Conservation (phyloP, 345 rosid species). For the Brassica nigra region DNA sequence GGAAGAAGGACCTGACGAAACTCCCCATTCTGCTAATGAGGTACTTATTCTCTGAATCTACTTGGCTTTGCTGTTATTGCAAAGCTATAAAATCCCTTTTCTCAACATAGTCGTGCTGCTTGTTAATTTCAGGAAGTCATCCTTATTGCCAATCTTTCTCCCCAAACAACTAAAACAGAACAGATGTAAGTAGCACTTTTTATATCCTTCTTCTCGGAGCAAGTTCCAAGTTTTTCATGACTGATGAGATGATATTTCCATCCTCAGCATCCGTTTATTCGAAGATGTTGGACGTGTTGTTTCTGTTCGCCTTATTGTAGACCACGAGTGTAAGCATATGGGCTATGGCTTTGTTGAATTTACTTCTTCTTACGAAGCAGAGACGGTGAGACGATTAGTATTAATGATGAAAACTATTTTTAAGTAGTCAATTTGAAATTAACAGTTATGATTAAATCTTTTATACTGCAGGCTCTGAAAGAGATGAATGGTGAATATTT, state of each 20-base stretch:
- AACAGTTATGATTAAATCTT: neutral
- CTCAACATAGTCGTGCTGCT: neutral
- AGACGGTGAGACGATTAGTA: neutral
- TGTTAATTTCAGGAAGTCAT: neutral
- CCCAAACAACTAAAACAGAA: neutral
- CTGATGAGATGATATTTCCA: neutral
- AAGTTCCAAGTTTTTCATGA: neutral
- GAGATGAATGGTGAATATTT: neutral
- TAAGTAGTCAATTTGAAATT: neutral
- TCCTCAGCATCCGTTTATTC: neutral
- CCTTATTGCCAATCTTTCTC: neutral
- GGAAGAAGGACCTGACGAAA: neutral
- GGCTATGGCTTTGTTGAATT: conserved; percentile 10
- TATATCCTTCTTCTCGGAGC: neutral
- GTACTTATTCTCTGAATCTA: neutral
- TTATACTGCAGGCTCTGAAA: neutral
- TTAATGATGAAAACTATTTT: neutral
- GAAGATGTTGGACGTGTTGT: neutral
- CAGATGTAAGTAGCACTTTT: neutral
- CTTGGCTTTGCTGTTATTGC: neutral
- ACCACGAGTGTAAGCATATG: neutral
- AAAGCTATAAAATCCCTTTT: neutral
- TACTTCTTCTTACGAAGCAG: neutral
- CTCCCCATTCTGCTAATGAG: neutral
- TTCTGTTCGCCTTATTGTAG: neutral